phyloP scores from a whole-genome alignment of 2,329 filamentous ascomycete species.

The Diplodia intermedia region DNA sequence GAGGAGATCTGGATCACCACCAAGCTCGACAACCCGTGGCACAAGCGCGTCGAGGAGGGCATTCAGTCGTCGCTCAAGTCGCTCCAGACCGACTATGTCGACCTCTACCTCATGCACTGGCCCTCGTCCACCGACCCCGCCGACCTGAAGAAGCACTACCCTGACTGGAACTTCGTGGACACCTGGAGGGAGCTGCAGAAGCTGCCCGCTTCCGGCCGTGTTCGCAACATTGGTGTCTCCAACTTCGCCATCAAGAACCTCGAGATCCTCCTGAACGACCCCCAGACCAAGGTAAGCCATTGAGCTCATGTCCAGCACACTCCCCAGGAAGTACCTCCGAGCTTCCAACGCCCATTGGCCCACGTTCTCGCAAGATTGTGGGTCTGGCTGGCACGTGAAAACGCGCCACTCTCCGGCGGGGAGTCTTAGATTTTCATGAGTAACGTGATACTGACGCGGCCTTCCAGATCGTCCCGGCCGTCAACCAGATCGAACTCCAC shows the following conservation, averaged over 20 bases:
- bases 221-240: constrained; percentile 81
- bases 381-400: background rate
- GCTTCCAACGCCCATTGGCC: background rate
- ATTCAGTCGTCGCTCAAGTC: constrained; percentile 67
- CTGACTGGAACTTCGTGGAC: constrained; percentile 83
- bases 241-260: constrained; percentile 85
- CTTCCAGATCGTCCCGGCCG: constrained; percentile 62
- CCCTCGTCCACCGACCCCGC: constrained; percentile 68
- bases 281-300: constrained; percentile 59
- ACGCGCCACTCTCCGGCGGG: background rate
- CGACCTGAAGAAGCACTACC: constrained; percentile 70
- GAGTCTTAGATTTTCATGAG: background rate
- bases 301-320: background rate
- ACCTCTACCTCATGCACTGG: constrained; percentile 74
- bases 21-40: constrained; percentile 83
- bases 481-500: constrained; percentile 84
- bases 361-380: background rate
- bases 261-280: constrained; percentile 72
- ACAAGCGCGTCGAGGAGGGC: constrained; percentile 70
- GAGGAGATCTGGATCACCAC: constrained; percentile 77
- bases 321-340: background rate
- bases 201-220: constrained; percentile 71
- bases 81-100: constrained; percentile 70
- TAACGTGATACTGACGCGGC: background rate
- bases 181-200: constrained; percentile 78